phyloP scores from a whole-genome alignment of 2,329 filamentous ascomycete species.

The Xylaria sp. region DNA sequence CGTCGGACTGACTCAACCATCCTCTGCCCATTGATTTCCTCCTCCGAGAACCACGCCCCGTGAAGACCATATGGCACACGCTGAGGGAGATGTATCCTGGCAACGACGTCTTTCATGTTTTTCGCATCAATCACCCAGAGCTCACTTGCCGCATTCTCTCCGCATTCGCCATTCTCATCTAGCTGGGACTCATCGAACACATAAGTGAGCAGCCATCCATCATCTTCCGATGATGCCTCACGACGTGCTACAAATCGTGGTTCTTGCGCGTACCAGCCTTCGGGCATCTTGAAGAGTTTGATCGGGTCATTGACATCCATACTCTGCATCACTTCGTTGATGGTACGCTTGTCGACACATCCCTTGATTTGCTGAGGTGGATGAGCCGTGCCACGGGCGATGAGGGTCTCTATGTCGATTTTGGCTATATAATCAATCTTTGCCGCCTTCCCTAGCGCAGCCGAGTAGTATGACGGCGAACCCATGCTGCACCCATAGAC shows the following conservation, averaged over 20 bases:
- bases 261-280: conserved; percentile 72
- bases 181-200: conserved; percentile 76
- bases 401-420: conserved; percentile 64
- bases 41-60: conserved; percentile 68
- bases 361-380: conserved; percentile 64
- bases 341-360: conserved; percentile 67
- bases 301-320: conserved; percentile 64
- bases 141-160: conserved; percentile 62
- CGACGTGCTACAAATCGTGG: conserved; percentile 69
- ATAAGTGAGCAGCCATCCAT: conserved; percentile 74
- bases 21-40: conserved; percentile 62
- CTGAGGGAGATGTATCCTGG: conserved; percentile 68
- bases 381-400: conserved; percentile 60
- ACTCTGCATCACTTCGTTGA: conserved; percentile 62
- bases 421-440: conserved; percentile 75
- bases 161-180: conserved; percentile 59
- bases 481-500: conserved; percentile 75
- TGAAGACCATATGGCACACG: conserved; percentile 77
- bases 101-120: conserved; percentile 69
- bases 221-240: conserved; percentile 63
- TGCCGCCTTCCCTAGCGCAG: conserved; percentile 69
- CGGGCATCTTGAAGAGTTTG: conserved; percentile 69
- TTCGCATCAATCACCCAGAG: conserved; percentile 75
- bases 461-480: conserved; percentile 63
- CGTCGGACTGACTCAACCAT: conserved; percentile 40